Conservation (phyloP, 2,329 filamentous ascomycete genomes). For the Aspergillus ibericus region DNA sequence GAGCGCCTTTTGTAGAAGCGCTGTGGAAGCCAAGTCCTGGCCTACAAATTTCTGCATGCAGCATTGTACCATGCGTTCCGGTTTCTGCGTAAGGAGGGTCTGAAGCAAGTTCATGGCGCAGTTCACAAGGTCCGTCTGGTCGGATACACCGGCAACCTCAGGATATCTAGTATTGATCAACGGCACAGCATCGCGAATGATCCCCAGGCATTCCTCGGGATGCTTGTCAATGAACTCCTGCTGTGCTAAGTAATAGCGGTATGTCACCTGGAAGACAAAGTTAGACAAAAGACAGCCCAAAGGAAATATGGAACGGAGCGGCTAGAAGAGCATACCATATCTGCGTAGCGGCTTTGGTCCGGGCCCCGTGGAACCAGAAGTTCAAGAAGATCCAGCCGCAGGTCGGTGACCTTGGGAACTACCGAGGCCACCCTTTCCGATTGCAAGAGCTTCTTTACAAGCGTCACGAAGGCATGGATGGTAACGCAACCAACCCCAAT, state of each 20-base stretch:
- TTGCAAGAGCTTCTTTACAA: conserved; percentile 34
- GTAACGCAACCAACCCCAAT: conserved; percentile 49
- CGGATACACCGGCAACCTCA: neutral
- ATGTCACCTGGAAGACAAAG: conserved; percentile 30
- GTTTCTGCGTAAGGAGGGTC: conserved; percentile 36
- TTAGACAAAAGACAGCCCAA: neutral
- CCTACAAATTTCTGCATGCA: conserved; percentile 31
- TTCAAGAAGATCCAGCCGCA: conserved; percentile 34
- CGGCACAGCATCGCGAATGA: conserved; percentile 34
- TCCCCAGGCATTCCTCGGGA: conserved; percentile 32
- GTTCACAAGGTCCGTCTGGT: conserved; percentile 19
- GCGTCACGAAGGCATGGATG: conserved; percentile 40
- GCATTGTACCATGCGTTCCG: conserved; percentile 28
- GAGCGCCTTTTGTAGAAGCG: conserved; percentile 32
- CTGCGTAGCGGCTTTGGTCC: conserved; percentile 20
- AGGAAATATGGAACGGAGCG: neutral
- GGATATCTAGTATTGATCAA: conserved; percentile 17
- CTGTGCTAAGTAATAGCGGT: conserved; percentile 42
- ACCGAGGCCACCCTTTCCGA: conserved; percentile 20
- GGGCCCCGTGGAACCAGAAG: conserved; percentile 28
- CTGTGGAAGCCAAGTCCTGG: conserved; percentile 27
- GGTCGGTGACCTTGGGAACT: conserved; percentile 28
- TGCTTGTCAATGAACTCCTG: conserved; percentile 41
- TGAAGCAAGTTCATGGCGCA: conserved; percentile 33
- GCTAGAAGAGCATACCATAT: conserved; percentile 29